Evolutionary conservation across 495 filamentous ascomycete genomes (phyloP).

Genomic region (Paragyromitra xinjiangensis): DNA sequence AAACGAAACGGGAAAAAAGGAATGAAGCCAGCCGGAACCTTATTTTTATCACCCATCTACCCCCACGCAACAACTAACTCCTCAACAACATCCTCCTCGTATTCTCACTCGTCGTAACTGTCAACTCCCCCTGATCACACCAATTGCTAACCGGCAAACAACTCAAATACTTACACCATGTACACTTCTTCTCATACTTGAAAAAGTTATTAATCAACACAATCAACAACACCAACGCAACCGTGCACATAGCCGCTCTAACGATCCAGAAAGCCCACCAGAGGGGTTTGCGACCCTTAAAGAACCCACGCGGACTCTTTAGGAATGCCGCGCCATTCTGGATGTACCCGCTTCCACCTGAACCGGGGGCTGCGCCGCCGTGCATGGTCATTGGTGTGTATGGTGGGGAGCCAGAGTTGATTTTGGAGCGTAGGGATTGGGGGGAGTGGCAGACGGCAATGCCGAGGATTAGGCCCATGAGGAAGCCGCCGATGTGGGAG

Average conservation of each 20-base stretch:
- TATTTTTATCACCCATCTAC: neutral
- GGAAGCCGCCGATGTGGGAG: slow-evolving; percentile 92
- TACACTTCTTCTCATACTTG: slow-evolving; percentile 74
- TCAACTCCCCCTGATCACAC: slow-evolving; percentile 74
- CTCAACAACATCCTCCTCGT: slow-evolving; percentile 46
- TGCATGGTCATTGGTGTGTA: slow-evolving; percentile 69
- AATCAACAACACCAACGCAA: slow-evolving; percentile 81
- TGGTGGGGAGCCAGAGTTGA: slow-evolving; percentile 71
- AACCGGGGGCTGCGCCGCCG: slow-evolving; percentile 35
- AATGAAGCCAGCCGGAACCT: neutral
- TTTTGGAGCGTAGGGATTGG: slow-evolving; percentile 76
- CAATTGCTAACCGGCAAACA: slow-evolving; percentile 85
- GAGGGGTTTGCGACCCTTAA: slow-evolving; percentile 86
- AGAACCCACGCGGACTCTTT: slow-evolving; percentile 77
- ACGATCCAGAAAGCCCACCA: slow-evolving; percentile 99
- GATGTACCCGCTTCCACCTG: slow-evolving; percentile 57
- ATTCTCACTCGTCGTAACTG: slow-evolving; percentile 56
- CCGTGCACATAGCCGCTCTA: slow-evolving; percentile 78
- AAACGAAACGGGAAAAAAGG: neutral
- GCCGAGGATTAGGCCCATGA: slow-evolving; percentile 89
- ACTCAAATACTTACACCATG: slow-evolving; percentile 92
- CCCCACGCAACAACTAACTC: neutral
- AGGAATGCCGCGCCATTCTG: slow-evolving; percentile 62
- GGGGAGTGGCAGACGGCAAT: slow-evolving; percentile 88
- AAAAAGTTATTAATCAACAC: slow-evolving; percentile 90